These are phyloP conservation scores for Trichoderma asperelloides DNA, from an alignment of 495 filamentous ascomycete species.

Conservation along the genomic window DNA sequence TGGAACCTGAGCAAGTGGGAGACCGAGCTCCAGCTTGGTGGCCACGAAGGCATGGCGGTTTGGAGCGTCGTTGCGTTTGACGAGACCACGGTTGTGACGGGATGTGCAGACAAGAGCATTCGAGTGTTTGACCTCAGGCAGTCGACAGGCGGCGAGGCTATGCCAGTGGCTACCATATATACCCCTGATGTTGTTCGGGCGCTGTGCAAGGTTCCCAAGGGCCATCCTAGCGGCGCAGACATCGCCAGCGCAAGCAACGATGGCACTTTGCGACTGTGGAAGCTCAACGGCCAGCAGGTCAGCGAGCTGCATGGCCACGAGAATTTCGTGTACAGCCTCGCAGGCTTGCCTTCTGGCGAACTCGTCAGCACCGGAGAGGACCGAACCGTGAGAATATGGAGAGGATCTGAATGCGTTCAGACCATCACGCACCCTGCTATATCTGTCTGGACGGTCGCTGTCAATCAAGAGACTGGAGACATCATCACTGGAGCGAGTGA, in stretches of 20 bases:
- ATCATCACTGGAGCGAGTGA: conserved; percentile 92
- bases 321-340: conserved; percentile 88
- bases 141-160: conserved; percentile 66
- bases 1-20: conserved; percentile 76
- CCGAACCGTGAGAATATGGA: conserved; percentile 84
- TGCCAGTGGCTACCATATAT: conserved; percentile 63
- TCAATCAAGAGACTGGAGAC: conserved; percentile 72
- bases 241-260: conserved; percentile 89
- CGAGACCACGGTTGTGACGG: conserved; percentile 72
- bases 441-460: conserved; percentile 88
- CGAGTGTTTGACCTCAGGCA: conserved; percentile 65
- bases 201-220: conserved; percentile 64
- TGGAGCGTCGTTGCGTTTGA: conserved; percentile 88
- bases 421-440: conserved; percentile 97
- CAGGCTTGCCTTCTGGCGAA: conserved; percentile 68
- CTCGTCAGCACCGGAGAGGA: conserved; percentile 90
- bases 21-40: conserved; percentile 57
- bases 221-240: conserved; percentile 67
- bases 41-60: conserved; percentile 64
- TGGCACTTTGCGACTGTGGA: conserved; percentile 77
- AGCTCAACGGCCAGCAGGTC: conserved; percentile 60
- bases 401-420: conserved; percentile 71
- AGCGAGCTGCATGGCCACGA: conserved; percentile 79
- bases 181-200: conserved; percentile 81
- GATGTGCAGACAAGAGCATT: conserved; percentile 83